Conservation (phyloP, 495 filamentous ascomycete genomes). For the Aspergillus carlsbadensis region DNA sequence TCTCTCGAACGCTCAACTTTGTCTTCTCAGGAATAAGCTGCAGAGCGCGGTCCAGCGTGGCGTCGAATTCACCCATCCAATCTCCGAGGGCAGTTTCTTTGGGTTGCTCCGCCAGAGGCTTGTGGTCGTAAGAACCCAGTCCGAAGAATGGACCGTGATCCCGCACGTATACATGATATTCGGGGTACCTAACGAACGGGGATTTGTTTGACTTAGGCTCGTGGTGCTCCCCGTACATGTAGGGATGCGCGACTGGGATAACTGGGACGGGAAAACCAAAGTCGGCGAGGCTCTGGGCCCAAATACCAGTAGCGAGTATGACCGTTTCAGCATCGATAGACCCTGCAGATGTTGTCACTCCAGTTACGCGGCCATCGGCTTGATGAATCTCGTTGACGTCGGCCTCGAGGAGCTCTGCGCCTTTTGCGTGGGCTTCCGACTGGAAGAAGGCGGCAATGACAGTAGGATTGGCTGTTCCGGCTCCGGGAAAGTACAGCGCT, state of each 20-base stretch:
- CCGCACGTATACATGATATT: conserved; percentile 36
- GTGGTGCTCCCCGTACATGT: conserved; percentile 28
- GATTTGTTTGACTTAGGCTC: conserved; percentile 15
- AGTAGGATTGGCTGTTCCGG: conserved; percentile 30
- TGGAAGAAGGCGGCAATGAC: conserved; percentile 28
- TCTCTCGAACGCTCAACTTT: conserved; percentile 15
- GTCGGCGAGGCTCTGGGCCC: conserved; percentile 25
- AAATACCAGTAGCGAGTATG: conserved; percentile 34
- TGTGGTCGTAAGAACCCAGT: conserved; percentile 33
- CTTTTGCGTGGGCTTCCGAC: conserved; percentile 20
- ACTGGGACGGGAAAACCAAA: conserved; percentile 29
- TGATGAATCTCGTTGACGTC: conserved; percentile 22
- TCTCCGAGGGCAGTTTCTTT: conserved; percentile 24
- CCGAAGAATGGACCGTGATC: conserved; percentile 35
- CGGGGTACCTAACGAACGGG: conserved; percentile 34
- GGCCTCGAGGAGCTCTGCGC: conserved; percentile 25
- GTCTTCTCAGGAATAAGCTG: conserved; percentile 25
- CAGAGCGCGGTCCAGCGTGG: conserved; percentile 13
- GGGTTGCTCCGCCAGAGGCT: conserved; percentile 23
- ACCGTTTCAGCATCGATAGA: conserved; percentile 21
- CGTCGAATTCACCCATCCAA: conserved; percentile 29
- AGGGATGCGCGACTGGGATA: conserved; percentile 36
- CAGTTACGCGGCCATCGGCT: conserved; percentile 20
- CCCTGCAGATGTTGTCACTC: conserved; percentile 18
- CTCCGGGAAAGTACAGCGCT: conserved; percentile 25